phyloP scores from a whole-genome alignment of 257 asterid species.

The Eucommia ulmoides region DNA sequence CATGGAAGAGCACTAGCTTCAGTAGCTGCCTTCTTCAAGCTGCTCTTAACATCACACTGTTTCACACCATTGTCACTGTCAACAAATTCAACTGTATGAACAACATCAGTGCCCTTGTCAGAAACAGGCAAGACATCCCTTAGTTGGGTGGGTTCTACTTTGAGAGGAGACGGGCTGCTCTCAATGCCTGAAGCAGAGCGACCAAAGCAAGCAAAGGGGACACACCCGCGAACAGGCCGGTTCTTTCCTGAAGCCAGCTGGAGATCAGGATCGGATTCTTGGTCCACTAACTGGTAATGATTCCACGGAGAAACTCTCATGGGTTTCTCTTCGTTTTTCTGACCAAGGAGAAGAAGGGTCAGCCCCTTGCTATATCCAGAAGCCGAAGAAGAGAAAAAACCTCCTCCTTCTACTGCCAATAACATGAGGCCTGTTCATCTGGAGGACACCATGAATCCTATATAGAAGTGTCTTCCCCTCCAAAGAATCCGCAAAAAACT shows the following conservation, averaged over 20 bases:
- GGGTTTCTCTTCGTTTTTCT: constrained; percentile 79
- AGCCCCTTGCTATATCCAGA: constrained; percentile 95
- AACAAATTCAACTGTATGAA: constrained; percentile 14
- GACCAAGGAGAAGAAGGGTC: constrained; percentile 85
- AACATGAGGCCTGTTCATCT: constrained; percentile 94
- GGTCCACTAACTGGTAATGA: constrained; percentile 97
- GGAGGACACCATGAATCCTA: constrained; percentile 35
- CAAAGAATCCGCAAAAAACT: too few relatives aligned
- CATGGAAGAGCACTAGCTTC: constrained; percentile 13
- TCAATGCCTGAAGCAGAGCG: constrained; percentile 62
- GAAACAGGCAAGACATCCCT: constrained; percentile 34
- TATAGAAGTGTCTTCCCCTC: too few relatives aligned
- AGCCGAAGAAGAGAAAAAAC: constrained; percentile 98
- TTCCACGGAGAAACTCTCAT: constrained; percentile 98
- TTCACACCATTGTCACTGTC: constrained; percentile 22
- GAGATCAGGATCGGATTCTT: constrained; percentile 64
- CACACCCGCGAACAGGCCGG: constrained; percentile 61
- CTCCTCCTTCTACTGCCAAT: constrained; percentile 99
- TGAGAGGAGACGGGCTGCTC: constrained; percentile 51
- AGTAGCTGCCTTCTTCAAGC: constrained; percentile 71
- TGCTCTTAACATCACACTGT: constrained; percentile 48
- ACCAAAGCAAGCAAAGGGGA: constrained; percentile 82
- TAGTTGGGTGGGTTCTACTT: constrained; percentile 60
- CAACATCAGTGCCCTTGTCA: constrained; percentile 28
- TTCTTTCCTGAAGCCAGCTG: constrained; percentile 92